Evolutionary conservation across 129 eudicot genomes (phyloP).

Genomic region (Helichrysum umbraculigerum): DNA sequence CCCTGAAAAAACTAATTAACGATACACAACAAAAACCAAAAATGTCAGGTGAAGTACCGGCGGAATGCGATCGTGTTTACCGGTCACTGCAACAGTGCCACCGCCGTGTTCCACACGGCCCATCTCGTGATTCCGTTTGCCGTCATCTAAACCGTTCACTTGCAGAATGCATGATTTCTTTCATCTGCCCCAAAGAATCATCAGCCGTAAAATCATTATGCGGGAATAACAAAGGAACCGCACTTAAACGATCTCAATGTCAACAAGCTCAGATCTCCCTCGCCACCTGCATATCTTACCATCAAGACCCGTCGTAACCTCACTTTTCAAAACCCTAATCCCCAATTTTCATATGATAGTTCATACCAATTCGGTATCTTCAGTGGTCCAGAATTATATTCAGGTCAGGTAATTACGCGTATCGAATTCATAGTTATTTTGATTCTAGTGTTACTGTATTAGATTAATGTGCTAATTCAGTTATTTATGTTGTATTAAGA

Average conservation of each 20-base stretch:
- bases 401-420: neutral
- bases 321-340: constrained; percentile 22
- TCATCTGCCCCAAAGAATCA: constrained; percentile 66
- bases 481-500: no score
- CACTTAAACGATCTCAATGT: constrained; percentile 92
- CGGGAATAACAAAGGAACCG: constrained; percentile 71
- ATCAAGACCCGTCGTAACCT: constrained; percentile 44
- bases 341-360: constrained; percentile 5
- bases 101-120: constrained; percentile 56
- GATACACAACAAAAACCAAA: no score
- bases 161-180: constrained; percentile 62
- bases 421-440: neutral
- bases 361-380: neutral
- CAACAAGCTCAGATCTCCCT: constrained; percentile 80
- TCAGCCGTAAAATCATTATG: constrained; percentile 79
- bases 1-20: no score
- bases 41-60: constrained; percentile 34
- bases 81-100: constrained; percentile 58
- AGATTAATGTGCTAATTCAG: no score
- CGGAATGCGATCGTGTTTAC: constrained; percentile 54
- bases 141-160: constrained; percentile 76
- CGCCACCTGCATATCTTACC: constrained; percentile 63
- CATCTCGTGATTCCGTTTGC: constrained; percentile 57
- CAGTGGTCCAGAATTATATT: neutral
- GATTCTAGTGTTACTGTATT: neutral